Conservation (phyloP, 768 basidiomycete genomes). For the Mycena vitilis region DNA sequence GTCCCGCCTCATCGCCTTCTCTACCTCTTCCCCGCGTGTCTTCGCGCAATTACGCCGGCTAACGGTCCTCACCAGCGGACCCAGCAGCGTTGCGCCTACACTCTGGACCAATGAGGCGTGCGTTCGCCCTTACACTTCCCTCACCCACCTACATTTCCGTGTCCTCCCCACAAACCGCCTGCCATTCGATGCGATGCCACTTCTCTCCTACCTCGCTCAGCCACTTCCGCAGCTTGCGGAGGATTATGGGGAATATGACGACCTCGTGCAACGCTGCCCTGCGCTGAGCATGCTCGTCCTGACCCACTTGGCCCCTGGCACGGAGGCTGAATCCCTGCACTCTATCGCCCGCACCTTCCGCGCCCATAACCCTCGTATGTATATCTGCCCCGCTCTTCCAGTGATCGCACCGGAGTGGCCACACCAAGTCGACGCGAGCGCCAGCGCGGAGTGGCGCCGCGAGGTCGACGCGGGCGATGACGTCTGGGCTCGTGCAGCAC, state of each 20-base stretch:
- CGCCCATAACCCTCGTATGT: background rate
- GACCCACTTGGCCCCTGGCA: background rate
- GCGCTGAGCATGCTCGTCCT: constrained; percentile 9
- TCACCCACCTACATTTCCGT: constrained; percentile 1
- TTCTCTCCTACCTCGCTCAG: constrained; percentile 7
- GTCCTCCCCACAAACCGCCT: constrained; percentile 1
- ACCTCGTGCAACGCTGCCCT: background rate
- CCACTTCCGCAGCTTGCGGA: no score
- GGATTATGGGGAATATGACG: background rate
- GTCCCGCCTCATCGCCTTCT: constrained; percentile 13
- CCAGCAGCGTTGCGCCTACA: background rate
- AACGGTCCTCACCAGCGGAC: constrained; percentile 1
- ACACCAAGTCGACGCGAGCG: no score
- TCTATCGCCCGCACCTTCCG: background rate
- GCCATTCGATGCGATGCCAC: constrained; percentile 4
- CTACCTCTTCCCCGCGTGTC: constrained; percentile 1
- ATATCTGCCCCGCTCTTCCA: background rate
- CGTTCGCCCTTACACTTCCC: background rate
- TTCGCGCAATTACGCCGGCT: constrained; percentile 7
- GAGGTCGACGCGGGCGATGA: background rate
- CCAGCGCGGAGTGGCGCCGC: background rate
- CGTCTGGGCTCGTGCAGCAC: constrained; percentile 17
- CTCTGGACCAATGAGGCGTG: constrained; percentile 1
- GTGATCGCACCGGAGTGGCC: no score
- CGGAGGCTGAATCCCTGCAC: background rate